Conservation (phyloP, 352 stramenopile species). For the Phytophthora syringae region DNA sequence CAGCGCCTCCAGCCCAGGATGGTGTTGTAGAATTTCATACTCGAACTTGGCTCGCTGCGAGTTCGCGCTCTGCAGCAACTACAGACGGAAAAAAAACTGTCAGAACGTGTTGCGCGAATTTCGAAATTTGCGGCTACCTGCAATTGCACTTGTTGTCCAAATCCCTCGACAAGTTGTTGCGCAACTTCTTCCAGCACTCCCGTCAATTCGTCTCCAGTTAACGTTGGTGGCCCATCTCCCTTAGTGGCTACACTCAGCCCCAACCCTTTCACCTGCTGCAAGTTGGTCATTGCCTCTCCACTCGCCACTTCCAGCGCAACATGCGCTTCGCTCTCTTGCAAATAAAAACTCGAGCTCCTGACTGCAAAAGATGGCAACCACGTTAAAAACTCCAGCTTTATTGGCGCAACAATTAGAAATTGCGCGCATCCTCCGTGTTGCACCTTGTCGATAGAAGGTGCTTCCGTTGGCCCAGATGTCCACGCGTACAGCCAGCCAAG, state of each 20-base stretch:
- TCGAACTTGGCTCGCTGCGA: constrained; percentile 46
- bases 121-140: constrained; percentile 16
- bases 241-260: constrained; percentile 9
- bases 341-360: constrained; percentile 29
- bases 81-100: not conserved
- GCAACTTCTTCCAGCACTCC: constrained; percentile 23
- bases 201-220: constrained; percentile 32
- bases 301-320: not conserved
- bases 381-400: not conserved
- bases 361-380: constrained; percentile 36
- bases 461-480: constrained; percentile 31
- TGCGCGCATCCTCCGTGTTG: not conserved
- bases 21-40: constrained; percentile 52
- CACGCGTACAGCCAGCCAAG: constrained; percentile 32
- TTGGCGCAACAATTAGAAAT: too few relatives aligned
- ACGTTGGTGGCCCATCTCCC: constrained; percentile 8
- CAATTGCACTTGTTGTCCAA: constrained; percentile 35
- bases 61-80: constrained; percentile 18
- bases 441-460: constrained; percentile 28
- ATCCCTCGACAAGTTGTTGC: constrained; percentile 18
- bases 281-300: constrained; percentile 2
- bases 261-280: constrained; percentile 28
- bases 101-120: not conserved
- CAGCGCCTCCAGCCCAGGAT: constrained; percentile 39
- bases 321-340: constrained; percentile 19